A percentile compares a stretch with the other conserved stretches of the same genome.
Conservation (phyloP, 441 rosid genomes). For the Theobroma grandiflorum region DNA sequence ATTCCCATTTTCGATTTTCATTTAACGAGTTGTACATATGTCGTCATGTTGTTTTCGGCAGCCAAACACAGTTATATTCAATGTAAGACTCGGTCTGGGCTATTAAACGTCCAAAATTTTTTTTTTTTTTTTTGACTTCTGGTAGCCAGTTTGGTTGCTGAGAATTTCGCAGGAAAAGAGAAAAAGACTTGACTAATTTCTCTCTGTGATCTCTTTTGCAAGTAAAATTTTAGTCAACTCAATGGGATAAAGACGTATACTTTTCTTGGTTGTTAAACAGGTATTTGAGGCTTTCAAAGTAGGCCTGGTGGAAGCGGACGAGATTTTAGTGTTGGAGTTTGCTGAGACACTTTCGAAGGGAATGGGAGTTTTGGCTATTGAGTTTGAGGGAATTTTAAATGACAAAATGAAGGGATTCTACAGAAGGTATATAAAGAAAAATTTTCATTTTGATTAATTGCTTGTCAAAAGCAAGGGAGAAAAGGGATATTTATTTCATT, state of each 20-base stretch:
- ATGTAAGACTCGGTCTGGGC: background rate
- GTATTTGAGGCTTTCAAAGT: constrained; percentile 55
- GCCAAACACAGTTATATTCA: background rate
- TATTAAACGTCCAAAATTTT: background rate
- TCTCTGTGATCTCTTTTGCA: background rate
- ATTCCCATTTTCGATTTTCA: background rate
- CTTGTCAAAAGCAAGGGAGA: background rate
- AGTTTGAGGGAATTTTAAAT: constrained; percentile 70
- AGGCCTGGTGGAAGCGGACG: constrained; percentile 66
- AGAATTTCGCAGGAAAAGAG: background rate
- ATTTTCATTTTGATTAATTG: too few relatives aligned
- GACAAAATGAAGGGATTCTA: constrained; percentile 95
- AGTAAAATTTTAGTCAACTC: background rate
- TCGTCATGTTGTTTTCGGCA: background rate
- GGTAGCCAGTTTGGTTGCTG: background rate
- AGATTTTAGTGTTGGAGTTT: constrained; percentile 82
- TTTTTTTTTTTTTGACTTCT: background rate
- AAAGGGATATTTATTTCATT: background rate
- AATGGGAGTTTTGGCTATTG: constrained; percentile 59
- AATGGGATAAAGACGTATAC: background rate
- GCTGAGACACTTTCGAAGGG: constrained; percentile 63
- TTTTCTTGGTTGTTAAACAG: constrained; percentile 42
- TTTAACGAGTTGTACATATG: background rate
- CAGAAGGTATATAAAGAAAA: constrained; percentile 53
- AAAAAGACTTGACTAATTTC: background rate